phyloP scores from a whole-genome alignment of 768 basidiomycete species.

The Suillus placidus region DNA sequence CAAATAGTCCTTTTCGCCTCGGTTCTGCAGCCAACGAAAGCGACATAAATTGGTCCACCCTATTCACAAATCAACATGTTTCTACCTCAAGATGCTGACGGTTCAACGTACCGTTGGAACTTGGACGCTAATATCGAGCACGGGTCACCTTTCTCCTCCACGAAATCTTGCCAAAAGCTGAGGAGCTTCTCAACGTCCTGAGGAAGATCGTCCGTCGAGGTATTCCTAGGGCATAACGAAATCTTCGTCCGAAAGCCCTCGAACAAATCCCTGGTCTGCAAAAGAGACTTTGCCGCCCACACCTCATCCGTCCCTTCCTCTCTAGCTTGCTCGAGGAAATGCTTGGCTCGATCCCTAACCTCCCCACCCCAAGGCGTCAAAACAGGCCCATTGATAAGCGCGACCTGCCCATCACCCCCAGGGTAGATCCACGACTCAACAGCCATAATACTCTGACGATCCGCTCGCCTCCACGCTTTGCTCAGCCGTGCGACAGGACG shows the following conservation, averaged over 20 bases:
- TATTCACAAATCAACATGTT: constrained; percentile 27
- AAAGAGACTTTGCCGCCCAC: constrained; percentile 45
- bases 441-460: constrained; percentile 53
- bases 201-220: constrained; percentile 35
- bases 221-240: constrained; percentile 51
- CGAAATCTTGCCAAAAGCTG: constrained; percentile 59
- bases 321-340: constrained; percentile 49
- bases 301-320: constrained; percentile 46
- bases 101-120: constrained; percentile 58
- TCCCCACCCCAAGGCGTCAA: constrained; percentile 75
- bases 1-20: constrained; percentile 71
- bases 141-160: constrained; percentile 39
- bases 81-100: not conserved
- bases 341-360: constrained; percentile 46
- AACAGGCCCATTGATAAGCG: constrained; percentile 42
- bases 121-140: constrained; percentile 49
- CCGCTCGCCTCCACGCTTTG: constrained; percentile 80
- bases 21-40: constrained; percentile 77
- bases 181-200: constrained; percentile 55
- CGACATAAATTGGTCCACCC: constrained; percentile 78
- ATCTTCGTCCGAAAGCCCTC: constrained; percentile 54
- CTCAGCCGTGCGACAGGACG: constrained; percentile 75
- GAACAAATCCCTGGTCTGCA: constrained; percentile 48
- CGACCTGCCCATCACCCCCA: constrained; percentile 35
- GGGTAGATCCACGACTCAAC: constrained; percentile 72